Percentiles rank a stretch among this genome's conserved stretches.
Evolutionary conservation across 2,329 filamentous ascomycete species (phyloP).

Genomic region (Rutstroemia sp.): DNA sequence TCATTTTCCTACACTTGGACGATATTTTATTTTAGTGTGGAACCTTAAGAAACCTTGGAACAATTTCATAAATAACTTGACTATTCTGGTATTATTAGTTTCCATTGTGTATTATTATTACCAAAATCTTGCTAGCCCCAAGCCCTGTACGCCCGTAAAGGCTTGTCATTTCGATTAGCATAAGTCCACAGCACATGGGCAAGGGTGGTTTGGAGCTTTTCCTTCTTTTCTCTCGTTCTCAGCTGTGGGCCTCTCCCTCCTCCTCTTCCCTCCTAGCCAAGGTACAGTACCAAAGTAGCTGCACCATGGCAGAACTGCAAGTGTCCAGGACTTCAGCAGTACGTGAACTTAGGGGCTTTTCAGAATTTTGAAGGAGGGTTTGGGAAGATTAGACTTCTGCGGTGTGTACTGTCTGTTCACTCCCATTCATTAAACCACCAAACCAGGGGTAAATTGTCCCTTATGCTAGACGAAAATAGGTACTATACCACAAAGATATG

Average conservation of each 20-base stretch:
- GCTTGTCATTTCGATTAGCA: too few species aligned
- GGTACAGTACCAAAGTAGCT: too few species aligned
- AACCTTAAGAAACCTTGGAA: background rate
- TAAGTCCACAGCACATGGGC: too few species aligned
- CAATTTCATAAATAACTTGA: too few species aligned
- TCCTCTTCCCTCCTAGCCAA: too few species aligned
- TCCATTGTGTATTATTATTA: too few species aligned
- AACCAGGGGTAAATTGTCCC: background rate
- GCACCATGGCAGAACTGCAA: background rate
- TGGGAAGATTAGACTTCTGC: background rate
- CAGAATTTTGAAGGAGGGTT: background rate
- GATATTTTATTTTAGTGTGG: slow-evolving; percentile 1
- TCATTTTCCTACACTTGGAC: background rate
- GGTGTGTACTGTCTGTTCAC: background rate
- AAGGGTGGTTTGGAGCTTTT: too few species aligned
- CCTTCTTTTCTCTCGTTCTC: too few species aligned
- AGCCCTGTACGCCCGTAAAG: too few species aligned
- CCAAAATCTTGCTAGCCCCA: too few species aligned
- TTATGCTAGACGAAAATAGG: background rate
- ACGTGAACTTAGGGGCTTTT: background rate
- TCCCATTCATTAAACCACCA: too few species aligned
- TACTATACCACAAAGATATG: background rate
- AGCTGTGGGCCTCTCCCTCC: background rate
- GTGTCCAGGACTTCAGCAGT: background rate
- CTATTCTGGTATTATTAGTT: too few species aligned